Base-by-base conservation (phyloP, 2,329 filamentous ascomycete genomes). In the Trichoderma arundinaceum region DNA sequence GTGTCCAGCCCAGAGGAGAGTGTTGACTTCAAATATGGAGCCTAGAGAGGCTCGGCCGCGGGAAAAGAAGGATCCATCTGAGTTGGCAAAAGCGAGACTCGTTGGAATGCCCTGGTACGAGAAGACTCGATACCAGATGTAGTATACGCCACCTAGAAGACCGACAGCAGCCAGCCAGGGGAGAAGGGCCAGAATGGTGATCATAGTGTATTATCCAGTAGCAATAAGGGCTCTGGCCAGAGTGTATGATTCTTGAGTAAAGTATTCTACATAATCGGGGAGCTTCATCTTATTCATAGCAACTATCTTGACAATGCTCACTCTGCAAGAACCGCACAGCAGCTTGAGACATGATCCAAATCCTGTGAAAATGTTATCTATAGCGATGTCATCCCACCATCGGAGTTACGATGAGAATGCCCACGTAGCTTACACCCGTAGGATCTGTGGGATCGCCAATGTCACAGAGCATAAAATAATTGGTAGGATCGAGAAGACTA, bases 61-160 rank as follows among this genome's bases (percentile, higher is more conserved):
- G 33, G 57, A 60, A 19, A 60, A 60, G 13, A 60, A 48, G 33
- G 57, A 60, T 1, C 57, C 57, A 38, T 60, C 57, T 4, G 57
- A 60, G 9, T 60, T 60, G 17, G 57, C 57, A 49, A 60, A 60
- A 15, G 57, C 43, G 10, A 60, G 17, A 39, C 17, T 49, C 17
- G 33, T 49, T 60, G 57, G 57, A 39, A 60, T 60, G 8, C 43
- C 57, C 19, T 60, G 57, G 8, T 60, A 60, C 17, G 57, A 60
- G 19, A 60, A 60, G 43, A 60, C 33, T 7, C 57, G 57, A 28
- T 60, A 60, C 57, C 57, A 60, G 8, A 60, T 32, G 33, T 60
- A 60, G 8, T 60, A 60, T n/a, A 60, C 22, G 57, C 57, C 33
- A 1, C 43, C 43, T 7, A 60, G 17, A 8, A 60, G 44, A 17